These are phyloP conservation scores for Pseudogymnoascus sp. DNA, from an alignment of 2,329 filamentous ascomycete species.

Conservation along the genomic window DNA sequence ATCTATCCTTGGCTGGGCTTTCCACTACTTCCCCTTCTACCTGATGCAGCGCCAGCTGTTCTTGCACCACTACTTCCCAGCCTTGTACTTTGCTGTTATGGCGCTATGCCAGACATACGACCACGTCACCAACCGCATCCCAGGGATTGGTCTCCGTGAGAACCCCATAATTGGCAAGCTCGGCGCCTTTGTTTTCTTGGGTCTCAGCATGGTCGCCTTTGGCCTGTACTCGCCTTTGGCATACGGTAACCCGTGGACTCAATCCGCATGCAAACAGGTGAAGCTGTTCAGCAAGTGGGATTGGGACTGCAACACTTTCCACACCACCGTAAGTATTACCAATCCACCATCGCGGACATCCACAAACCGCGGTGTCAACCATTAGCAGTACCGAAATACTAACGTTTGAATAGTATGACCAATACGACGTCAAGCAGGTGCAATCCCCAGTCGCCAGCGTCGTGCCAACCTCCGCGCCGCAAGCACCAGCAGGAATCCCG, in stretches of 20 bases:
- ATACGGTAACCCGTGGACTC: slow-evolving; percentile 93
- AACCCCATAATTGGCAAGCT: slow-evolving; percentile 66
- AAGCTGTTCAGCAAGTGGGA: slow-evolving; percentile 91
- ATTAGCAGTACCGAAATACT: not conserved
- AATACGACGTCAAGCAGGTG: not conserved
- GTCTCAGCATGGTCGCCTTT: slow-evolving; percentile 67
- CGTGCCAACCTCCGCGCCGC: slow-evolving; percentile 20
- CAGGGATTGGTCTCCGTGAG: slow-evolving; percentile 57
- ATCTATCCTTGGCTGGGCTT: slow-evolving; percentile 84
- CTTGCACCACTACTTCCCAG: slow-evolving; percentile 96
- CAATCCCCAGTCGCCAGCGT: slow-evolving; percentile 10
- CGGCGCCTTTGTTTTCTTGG: slow-evolving; percentile 66
- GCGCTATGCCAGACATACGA: slow-evolving; percentile 85
- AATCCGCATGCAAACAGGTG: slow-evolving; percentile 72
- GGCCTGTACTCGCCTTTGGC: slow-evolving; percentile 78
- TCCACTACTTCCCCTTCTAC: slow-evolving; percentile 99
- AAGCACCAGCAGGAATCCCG: slow-evolving; percentile 16
- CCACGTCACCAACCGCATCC: slow-evolving; percentile 67
- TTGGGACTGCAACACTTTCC: slow-evolving; percentile 95
- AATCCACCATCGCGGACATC: slow-evolving; percentile 5
- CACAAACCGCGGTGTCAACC: not conserved
- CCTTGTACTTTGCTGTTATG: slow-evolving; percentile 89
- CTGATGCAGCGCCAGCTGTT: slow-evolving; percentile 98
- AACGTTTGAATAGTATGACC: not conserved
- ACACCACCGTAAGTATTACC: slow-evolving; percentile 63